Base-by-base conservation (phyloP, 2,329 filamentous ascomycete species). In the Talaromyces rugulosus region DNA sequence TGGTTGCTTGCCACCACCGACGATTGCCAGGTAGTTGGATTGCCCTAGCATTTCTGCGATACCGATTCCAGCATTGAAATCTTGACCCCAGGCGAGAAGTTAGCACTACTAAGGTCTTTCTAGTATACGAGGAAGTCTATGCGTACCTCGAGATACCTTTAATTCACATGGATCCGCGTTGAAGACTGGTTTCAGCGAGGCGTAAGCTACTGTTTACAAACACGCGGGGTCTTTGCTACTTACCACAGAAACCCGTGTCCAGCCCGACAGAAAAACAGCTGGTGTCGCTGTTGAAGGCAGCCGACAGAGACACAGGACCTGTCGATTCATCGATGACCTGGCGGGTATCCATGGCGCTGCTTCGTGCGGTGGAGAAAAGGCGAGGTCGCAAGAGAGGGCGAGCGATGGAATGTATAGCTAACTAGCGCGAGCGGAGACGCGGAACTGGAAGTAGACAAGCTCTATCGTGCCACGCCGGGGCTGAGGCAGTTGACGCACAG, bases 191-290 rank as follows among this genome's bases (percentile, higher is more conserved):
- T 44, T 54, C 33, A 63, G 51, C 51, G 42, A 47, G 42, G 67
- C 64, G 66, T 60, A 52, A 64, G 55, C 12, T 53, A 44, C 40
- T 33, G 44, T 54, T 58, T 58, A 52, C 54, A 47, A 50, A 56
- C 51, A 30, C 57, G 56, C 36, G 50, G 12, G 56, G 61, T 27
- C 18, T 56, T 58, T 54, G 56, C 58, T 59, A 74, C 87, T 70
- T 83, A 93, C 91, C 87, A 76, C 89, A 90, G 74, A 96, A 93
- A 31, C 94, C 94, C 11, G 88, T 88, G 71, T 96, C 90, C 8
- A 96, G 82, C 8, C 92, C 95, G 33, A 96, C 90, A 30, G 92
- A 86, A 76, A 98, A 98, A 71, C 89, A 93, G 68, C 87, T 93
- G 66, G 86, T 86, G 74, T 95, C 91, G 70, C 87, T 84, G 72